Evolutionary conservation across 192 early-diverging fungal genomes (phyloP), one percentile per base, ranked within the genome.

Genomic region (Backusella tuberculispora): DNA sequence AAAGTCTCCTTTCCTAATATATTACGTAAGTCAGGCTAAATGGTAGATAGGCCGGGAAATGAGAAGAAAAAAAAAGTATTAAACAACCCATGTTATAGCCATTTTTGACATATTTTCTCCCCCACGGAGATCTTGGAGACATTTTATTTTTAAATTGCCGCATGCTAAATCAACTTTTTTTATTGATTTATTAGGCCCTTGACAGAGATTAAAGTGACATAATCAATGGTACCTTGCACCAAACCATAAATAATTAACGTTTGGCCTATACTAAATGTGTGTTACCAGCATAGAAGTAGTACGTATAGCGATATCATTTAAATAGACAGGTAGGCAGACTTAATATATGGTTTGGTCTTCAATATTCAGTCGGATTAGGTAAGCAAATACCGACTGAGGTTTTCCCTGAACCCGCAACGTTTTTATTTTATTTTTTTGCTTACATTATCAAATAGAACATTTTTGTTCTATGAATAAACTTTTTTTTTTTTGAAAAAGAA

Each of bases 361-460:
- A 21, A 56, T 24, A 21, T 56, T 56, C 50, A 56, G 50, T 24
- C 24, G 5, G 19, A 21, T 56, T 56, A 56, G 50, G 19, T 56
- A 56, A 53, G 19, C 50, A 56, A 56, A 21, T 56, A 24, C 50
- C 50, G 50, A 21, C 21, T 19, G n/a, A 21, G 9, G 24, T 56
- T 21, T 56, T 56, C 50, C 10, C 50, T 56, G 50, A 56, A 56
- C 24, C 50, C 50, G 19, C 21, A 12, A 21, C 21, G n/a, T 21
- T 17, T 50, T 50, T 50, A n/a, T n/a, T n/a, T n/a, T n/a, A n/a
- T n/a, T n/a, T 50, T 56, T 56, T 56, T 53, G 21, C 50, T 53
- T 53, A 53, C 50, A 53, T 24, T 21, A 53, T 53, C 50, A 53
- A 24, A 21, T 53, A 24, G 21, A 24, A 53, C 50, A 15, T 12